Conservation (phyloP, 257 asterid genomes). For the Nicotiana otophora region DNA sequence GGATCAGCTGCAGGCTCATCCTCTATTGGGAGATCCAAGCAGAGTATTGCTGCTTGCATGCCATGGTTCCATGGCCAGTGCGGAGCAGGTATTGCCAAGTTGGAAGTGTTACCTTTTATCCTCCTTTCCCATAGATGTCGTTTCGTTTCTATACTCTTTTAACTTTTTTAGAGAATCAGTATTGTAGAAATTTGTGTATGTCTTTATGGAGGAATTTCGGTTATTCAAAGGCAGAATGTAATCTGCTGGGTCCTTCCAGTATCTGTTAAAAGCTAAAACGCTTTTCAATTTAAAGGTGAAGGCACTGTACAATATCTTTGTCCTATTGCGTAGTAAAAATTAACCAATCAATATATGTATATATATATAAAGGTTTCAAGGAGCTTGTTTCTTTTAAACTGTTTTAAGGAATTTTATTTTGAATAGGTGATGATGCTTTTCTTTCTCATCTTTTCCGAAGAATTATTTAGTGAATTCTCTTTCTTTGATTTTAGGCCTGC, state of each 20-base stretch:
- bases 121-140: neutral
- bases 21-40: conserved; percentile 79
- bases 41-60: conserved; percentile 89
- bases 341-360: neutral
- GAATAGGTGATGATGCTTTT: neutral
- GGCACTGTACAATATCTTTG: neutral
- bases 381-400: neutral
- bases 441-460: neutral
- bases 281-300: neutral
- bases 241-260: neutral
- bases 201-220: neutral
- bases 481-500: neutral
- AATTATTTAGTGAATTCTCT: neutral
- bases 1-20: conserved; percentile 88
- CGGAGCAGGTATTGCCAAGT: conserved; percentile 68
- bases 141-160: neutral
- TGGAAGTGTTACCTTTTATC: conserved; percentile 9
- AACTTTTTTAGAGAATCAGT: neutral
- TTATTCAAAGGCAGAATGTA: conserved; percentile 4
- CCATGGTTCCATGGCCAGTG: conserved; percentile 98
- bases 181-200: neutral
- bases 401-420: neutral
- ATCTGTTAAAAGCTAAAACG: neutral
- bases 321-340: neutral
- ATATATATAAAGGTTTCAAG: neutral